Evolutionary conservation across 202 grass and related monocot genomes (phyloP).

Genomic region (Setaria italica): DNA sequence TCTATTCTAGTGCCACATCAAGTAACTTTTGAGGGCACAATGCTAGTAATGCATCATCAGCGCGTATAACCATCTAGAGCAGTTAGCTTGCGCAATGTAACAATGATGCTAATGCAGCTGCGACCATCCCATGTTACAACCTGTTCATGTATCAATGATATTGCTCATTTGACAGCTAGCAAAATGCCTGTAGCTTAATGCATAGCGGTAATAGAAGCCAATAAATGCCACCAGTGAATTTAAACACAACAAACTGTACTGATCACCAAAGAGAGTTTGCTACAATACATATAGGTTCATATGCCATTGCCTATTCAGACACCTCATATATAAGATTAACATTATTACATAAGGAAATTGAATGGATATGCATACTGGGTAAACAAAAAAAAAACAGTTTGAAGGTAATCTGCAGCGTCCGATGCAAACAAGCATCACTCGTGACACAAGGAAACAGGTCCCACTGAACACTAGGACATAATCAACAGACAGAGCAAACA

Average conservation of each 20-base stretch:
- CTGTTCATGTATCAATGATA: neutral
- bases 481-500: neutral
- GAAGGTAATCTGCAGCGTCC: neutral
- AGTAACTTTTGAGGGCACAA: neutral
- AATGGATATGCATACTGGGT: neutral
- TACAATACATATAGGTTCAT: neutral
- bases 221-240: neutral
- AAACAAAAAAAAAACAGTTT: slow-evolving; percentile 20
- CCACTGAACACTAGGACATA: neutral
- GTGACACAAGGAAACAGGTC: neutral
- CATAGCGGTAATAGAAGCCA: neutral
- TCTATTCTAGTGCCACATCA: neutral
- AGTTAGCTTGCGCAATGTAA: neutral
- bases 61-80: neutral
- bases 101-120: slow-evolving; percentile 2
- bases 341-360: neutral
- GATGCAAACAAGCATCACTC: slow-evolving; percentile 7
- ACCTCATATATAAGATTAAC: neutral
- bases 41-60: slow-evolving; percentile 15
- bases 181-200: neutral
- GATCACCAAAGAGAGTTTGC: neutral
- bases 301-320: neutral
- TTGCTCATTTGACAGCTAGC: slow-evolving; percentile 8
- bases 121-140: neutral
- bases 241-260: neutral